Conservation (phyloP, 2,329 filamentous ascomycete species). For the Aspergillus brasiliensis region DNA sequence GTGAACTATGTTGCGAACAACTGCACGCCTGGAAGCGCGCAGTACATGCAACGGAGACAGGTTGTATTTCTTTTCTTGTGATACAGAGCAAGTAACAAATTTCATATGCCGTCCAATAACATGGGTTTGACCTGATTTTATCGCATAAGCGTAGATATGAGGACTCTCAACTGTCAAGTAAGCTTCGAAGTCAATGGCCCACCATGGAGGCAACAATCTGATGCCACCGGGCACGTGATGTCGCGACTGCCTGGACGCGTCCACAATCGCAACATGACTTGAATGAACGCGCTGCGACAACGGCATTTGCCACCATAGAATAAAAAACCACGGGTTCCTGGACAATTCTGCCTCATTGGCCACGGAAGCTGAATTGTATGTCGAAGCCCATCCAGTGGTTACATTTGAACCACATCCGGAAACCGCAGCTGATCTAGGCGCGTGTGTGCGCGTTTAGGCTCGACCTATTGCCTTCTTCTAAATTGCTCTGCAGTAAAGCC, state of each 20-base stretch:
- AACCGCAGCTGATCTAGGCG: not conserved
- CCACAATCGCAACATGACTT: slow-evolving; percentile 17
- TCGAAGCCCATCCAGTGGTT: not conserved
- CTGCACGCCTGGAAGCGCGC: not conserved
- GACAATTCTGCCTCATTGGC: not conserved
- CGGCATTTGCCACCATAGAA: slow-evolving; percentile 27
- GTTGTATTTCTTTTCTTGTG: not conserved
- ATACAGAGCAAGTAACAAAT: not conserved
- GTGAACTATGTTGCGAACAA: not conserved
- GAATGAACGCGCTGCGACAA: slow-evolving; percentile 9
- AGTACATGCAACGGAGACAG: not conserved
- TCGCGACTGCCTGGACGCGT: slow-evolving; percentile 41
- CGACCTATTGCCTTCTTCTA: not conserved
- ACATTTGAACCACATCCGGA: not conserved
- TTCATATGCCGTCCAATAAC: not conserved
- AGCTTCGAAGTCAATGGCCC: not conserved
- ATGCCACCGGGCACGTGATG: slow-evolving; percentile 34
- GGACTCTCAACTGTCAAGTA: not conserved
- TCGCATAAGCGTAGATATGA: not conserved
- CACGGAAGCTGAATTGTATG: not conserved
- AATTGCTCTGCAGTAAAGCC: not conserved
- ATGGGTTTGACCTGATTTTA: not conserved
- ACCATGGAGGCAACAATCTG: slow-evolving; percentile 15
- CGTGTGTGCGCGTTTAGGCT: not conserved
- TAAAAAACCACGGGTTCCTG: not conserved